Base-by-base conservation (phyloP, 139 green algal genomes). In the Yamagishiella unicocca region DNA sequence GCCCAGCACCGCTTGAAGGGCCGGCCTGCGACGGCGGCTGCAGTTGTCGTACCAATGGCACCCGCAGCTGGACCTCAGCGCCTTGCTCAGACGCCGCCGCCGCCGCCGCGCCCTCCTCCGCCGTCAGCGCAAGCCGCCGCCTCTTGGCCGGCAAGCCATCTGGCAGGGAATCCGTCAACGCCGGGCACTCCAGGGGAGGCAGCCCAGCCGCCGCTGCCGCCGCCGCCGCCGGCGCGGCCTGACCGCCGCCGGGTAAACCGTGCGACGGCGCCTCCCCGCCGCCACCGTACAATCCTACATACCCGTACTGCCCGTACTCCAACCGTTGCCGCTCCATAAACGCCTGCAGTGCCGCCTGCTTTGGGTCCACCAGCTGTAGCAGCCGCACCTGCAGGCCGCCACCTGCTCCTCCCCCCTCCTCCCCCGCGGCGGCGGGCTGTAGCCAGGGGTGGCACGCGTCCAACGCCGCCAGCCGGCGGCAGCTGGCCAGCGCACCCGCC, bases 391-490 rank as follows among this genome's bases (percentile, higher is more conserved):
- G 38, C 58, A 73, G 19, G 4, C 9, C 33, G 14, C 9, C 54
- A 6, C 4, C 76, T n/a, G 3, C 8, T 12, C 29, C 24, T 1
- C 29, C 50, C 29, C 53, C 22, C 21, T 53, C 37, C 9, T 33
- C 74, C 33, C 12, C 55, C 2, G 7, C 38, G 29, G 27, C 58
- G 38, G 37, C 58, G 29, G 17, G 25, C 38, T 66, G 38, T 42
- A 86, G 42, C 80, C 80, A 86, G 27, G 80, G 80, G 66, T 86
- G 80, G 19, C 25, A 37, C 12, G 80, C 43, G 7, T 86, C 80
- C 43, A 86, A 33, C 62, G 31, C 62, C 64, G 64, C 80, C 33
- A 86, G 43, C 14, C 64, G 62, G 14, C 64, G 80, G 42, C 42
- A 66, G 43, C 14, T 77, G 1, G 8, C 43, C 55, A 86, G 64